These are phyloP conservation scores for Aspergillus haitiensis DNA, from an alignment of 495 filamentous ascomycete genomes.

Conservation along the genomic window DNA sequence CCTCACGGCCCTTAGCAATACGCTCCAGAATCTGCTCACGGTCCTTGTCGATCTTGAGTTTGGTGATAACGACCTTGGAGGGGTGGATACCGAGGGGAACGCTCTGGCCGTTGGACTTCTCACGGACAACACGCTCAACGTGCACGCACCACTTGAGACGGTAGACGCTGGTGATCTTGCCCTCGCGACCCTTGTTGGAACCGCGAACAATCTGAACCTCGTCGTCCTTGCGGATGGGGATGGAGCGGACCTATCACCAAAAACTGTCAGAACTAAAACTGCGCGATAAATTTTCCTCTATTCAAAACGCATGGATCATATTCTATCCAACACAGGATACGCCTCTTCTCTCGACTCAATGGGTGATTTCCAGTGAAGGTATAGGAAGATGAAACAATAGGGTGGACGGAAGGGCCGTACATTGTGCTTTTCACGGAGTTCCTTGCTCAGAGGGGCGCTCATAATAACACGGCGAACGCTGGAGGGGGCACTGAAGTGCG, in stretches of 20 bases:
- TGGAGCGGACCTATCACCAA: slow-evolving; percentile 75
- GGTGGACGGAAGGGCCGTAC: slow-evolving; percentile 47
- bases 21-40: slow-evolving; percentile 91
- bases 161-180: slow-evolving; percentile 87
- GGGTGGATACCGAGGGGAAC: slow-evolving; percentile 87
- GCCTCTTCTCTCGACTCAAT: no score
- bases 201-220: slow-evolving; percentile 88
- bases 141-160: slow-evolving; percentile 95
- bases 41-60: slow-evolving; percentile 98
- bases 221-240: slow-evolving; percentile 98
- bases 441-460: slow-evolving; percentile 90
- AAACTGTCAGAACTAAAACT: slow-evolving; percentile 32
- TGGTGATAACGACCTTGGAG: slow-evolving; percentile 92
- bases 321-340: neutral
- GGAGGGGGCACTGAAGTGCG: slow-evolving; percentile 91
- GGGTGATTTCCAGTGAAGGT: no score
- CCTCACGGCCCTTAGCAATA: slow-evolving; percentile 73
- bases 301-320: neutral
- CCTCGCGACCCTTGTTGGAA: slow-evolving; percentile 89
- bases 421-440: slow-evolving; percentile 89
- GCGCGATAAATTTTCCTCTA: neutral
- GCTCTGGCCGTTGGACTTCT: slow-evolving; percentile 91
- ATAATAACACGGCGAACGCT: slow-evolving; percentile 89
- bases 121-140: slow-evolving; percentile 86
- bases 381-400: neutral